phyloP scores from a whole-genome alignment of 2,329 filamentous ascomycete species.

The Fusarium mundagurra region DNA sequence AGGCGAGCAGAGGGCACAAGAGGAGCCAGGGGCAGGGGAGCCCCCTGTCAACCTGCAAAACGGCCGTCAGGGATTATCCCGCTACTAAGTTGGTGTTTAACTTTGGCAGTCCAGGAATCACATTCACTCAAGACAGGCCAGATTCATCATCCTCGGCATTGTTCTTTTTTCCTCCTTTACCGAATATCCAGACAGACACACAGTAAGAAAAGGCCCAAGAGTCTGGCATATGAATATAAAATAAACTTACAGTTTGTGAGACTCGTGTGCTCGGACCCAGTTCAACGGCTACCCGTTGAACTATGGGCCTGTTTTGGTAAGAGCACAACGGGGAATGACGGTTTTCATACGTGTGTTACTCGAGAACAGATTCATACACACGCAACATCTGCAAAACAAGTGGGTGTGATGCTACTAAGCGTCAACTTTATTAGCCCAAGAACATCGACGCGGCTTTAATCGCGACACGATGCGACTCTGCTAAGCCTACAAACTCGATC shows the following conservation, averaged over 20 bases:
- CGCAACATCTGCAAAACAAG: constrained; percentile 24
- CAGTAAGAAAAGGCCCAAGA: constrained; percentile 17
- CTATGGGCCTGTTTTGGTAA: constrained; percentile 1
- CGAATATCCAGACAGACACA: constrained; percentile 13
- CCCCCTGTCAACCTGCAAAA: constrained; percentile 30
- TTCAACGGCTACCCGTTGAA: constrained; percentile 20
- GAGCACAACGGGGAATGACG: constrained; percentile 29
- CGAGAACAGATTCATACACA: constrained; percentile 3
- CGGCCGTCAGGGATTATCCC: constrained; percentile 32
- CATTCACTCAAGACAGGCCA: not conserved
- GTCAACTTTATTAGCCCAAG: constrained; percentile 7
- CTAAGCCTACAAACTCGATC: constrained; percentile 12
- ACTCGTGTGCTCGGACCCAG: constrained; percentile 19
- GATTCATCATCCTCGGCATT: not conserved
- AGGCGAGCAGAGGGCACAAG: constrained; percentile 21
- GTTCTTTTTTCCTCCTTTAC: not conserved
- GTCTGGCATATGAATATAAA: constrained; percentile 11
- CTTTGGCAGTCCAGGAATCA: constrained; percentile 24
- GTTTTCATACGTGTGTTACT: constrained; percentile 30
- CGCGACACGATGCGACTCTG: constrained; percentile 18
- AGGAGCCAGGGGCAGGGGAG: constrained; percentile 9
- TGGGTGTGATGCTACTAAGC: constrained; percentile 1
- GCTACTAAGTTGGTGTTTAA: constrained; percentile 11
- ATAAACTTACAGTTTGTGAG: constrained; percentile 8
- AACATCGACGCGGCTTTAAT: constrained; percentile 7